phyloP scores from a whole-genome alignment of 805 yeast species.

The Nakazawaea peltata region DNA sequence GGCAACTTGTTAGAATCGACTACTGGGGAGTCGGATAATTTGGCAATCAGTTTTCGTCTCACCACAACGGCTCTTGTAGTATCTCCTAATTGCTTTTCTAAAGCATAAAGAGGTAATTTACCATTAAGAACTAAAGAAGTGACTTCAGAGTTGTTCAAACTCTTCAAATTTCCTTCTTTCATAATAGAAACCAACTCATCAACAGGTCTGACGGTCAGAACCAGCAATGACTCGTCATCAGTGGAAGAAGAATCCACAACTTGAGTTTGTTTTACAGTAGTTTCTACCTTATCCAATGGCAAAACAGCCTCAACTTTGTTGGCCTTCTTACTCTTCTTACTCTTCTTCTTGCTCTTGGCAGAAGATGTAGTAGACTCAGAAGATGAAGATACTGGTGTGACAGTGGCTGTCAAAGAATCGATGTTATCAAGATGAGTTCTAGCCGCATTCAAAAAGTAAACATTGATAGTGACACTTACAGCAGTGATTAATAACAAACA shows the following conservation, averaged over 20 bases:
- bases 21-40: conserved; percentile 73
- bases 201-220: conserved; percentile 34
- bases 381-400: not conserved
- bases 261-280: conserved; percentile 24
- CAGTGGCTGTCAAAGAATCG: too few relatives aligned
- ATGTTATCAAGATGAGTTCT: conserved; percentile 41
- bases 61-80: conserved; percentile 88
- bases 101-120: conserved; percentile 84
- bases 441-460: conserved; percentile 83
- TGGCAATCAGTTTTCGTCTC: conserved; percentile 89
- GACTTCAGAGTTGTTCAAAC: conserved; percentile 67
- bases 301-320: conserved; percentile 3
- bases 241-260: conserved; percentile 18
- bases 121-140: conserved; percentile 62
- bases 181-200: conserved; percentile 57
- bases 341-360: conserved; percentile 1
- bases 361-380: not conserved
- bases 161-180: conserved; percentile 64
- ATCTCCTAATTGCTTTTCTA: conserved; percentile 86
- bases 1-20: conserved; percentile 70
- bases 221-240: conserved; percentile 20
- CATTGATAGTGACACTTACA: conserved; percentile 71
- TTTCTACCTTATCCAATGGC: conserved; percentile 2
- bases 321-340: too few relatives aligned
- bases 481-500: conserved; percentile 65